Evolutionary conservation across 2,329 filamentous ascomycete genomes (phyloP).

Genomic region (Fusarium citri): DNA sequence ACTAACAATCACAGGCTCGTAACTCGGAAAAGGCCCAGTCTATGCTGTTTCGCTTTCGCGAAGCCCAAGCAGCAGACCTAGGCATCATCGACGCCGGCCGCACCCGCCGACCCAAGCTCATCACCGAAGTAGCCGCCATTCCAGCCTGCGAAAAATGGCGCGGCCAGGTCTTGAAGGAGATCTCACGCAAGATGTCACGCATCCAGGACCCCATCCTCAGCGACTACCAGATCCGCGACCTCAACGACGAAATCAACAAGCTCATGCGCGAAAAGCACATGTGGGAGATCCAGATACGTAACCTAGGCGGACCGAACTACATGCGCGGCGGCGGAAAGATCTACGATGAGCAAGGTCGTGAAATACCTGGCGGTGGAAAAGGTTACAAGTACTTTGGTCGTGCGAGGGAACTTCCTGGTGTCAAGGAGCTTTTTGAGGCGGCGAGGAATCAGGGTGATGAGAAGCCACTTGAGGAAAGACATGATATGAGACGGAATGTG

Average conservation of each 20-base stretch:
- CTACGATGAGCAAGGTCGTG: conserved; percentile 78
- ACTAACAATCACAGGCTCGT: conserved; percentile 74
- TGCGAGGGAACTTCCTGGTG: conserved; percentile 88
- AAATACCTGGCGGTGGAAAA: conserved; percentile 81
- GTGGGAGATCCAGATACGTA: conserved; percentile 97
- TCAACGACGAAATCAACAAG: conserved; percentile 99
- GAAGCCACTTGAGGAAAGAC: conserved; percentile 74
- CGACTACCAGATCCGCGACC: conserved; percentile 96
- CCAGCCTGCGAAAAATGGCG: conserved; percentile 97
- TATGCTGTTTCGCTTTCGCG: conserved; percentile 99
- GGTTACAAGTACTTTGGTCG: conserved; percentile 96
- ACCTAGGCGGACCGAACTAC: conserved; percentile 96
- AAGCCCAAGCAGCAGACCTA: conserved; percentile 93
- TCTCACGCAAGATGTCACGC: conserved; percentile 94
- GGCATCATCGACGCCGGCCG: conserved; percentile 95
- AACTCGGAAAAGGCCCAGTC: conserved; percentile 99
- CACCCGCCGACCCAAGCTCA: conserved; percentile 88
- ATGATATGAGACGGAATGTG: conserved; percentile 79
- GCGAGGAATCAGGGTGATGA: conserved; percentile 70
- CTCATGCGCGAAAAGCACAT: conserved; percentile 99
- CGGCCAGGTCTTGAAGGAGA: conserved; percentile 95
- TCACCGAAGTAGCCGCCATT: conserved; percentile 86
- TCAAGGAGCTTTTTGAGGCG: conserved; percentile 95
- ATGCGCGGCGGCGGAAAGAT: conserved; percentile 79
- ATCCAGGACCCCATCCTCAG: conserved; percentile 93